Percentiles rank a stretch among this genome's conserved stretches.
These are phyloP conservation scores for Nannochloropsis limnetica DNA, from an alignment of 352 stramenopile genomes.

Conservation along the genomic window DNA sequence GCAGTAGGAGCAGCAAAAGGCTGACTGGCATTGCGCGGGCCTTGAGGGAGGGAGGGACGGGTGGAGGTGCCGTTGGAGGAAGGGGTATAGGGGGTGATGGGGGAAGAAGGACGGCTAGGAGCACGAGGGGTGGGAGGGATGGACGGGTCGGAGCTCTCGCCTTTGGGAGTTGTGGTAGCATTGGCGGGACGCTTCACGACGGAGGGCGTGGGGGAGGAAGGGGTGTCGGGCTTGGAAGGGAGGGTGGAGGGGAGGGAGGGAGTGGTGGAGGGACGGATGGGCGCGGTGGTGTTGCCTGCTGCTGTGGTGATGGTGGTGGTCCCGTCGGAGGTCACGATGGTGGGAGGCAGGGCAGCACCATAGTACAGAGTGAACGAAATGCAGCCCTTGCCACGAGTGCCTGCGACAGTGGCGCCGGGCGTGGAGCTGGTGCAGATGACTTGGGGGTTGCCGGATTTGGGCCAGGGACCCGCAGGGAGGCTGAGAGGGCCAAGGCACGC, in stretches of 20 bases:
- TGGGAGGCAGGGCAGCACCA: not conserved
- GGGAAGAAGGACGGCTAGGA: not conserved
- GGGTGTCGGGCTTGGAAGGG: slow-evolving; percentile 17
- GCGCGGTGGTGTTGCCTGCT: not conserved
- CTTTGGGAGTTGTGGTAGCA: not conserved
- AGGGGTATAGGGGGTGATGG: not conserved
- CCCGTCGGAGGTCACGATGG: not conserved
- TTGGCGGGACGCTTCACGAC: not conserved
- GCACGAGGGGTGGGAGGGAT: not conserved
- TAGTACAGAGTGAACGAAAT: slow-evolving; percentile 17
- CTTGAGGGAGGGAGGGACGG: not conserved
- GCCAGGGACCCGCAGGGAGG: not conserved
- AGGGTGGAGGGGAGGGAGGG: not conserved
- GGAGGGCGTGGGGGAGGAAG: not conserved
- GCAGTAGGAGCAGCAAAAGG: not conserved
- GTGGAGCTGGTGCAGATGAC: not conserved
- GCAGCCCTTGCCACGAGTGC: not conserved
- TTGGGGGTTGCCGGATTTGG: not conserved
- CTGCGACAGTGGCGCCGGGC: not conserved
- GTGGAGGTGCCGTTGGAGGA: not conserved
- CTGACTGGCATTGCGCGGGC: not conserved
- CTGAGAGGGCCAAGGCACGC: not conserved
- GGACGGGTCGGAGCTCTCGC: slow-evolving; percentile 3
- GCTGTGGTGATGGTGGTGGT: not conserved
- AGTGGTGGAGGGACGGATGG: not conserved